A percentile compares a stretch with the other conserved stretches of the same genome.
These are phyloP conservation scores for Trichosporon inkin DNA, from an alignment of 1,284 basidiomycete genomes.

Conservation along the genomic window DNA sequence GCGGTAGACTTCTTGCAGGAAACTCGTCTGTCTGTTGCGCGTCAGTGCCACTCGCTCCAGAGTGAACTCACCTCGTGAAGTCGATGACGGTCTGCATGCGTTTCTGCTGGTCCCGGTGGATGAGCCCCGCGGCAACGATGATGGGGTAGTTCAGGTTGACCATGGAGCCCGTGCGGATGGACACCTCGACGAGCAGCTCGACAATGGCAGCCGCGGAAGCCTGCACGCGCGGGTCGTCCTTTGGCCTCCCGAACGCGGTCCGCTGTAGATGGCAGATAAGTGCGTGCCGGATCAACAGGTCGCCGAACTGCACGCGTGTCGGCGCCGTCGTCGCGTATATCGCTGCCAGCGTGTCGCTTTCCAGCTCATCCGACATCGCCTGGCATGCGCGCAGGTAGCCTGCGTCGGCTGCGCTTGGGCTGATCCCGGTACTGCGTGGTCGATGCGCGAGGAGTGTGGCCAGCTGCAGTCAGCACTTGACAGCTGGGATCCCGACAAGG, in stretches of 20 bases:
- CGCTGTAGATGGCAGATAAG: constrained; percentile 17
- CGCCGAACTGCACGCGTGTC: constrained; percentile 20
- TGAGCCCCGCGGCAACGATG: constrained; percentile 10
- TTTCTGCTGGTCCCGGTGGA: constrained; percentile 11
- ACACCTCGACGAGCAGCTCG: constrained; percentile 19
- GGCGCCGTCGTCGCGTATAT: constrained; percentile 20
- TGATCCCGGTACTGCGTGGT: constrained; percentile 2
- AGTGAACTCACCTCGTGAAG: constrained; percentile 14
- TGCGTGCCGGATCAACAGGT: constrained; percentile 17
- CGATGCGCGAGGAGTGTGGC: constrained; percentile 14
- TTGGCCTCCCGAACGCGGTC: constrained; percentile 11
- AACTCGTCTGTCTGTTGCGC: constrained; percentile 8
- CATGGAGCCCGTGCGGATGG: constrained; percentile 19
- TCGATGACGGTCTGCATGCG: constrained; percentile 19
- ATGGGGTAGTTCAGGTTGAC: constrained; percentile 21
- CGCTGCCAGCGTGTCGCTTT: constrained; percentile 14
- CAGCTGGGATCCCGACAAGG: too few species aligned
- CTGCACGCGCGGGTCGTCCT: constrained; percentile 10
- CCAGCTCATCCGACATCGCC: constrained; percentile 18
- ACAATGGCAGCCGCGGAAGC: constrained; percentile 15
- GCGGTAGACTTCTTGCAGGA: constrained; percentile 12
- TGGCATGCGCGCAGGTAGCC: constrained; percentile 11
- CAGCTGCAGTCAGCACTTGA: constrained; percentile 8
- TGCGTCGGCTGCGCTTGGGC: not conserved
- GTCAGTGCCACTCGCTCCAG: not conserved